Evolutionary conservation across 805 yeast genomes (phyloP).

Genomic region (Candida germanica): DNA sequence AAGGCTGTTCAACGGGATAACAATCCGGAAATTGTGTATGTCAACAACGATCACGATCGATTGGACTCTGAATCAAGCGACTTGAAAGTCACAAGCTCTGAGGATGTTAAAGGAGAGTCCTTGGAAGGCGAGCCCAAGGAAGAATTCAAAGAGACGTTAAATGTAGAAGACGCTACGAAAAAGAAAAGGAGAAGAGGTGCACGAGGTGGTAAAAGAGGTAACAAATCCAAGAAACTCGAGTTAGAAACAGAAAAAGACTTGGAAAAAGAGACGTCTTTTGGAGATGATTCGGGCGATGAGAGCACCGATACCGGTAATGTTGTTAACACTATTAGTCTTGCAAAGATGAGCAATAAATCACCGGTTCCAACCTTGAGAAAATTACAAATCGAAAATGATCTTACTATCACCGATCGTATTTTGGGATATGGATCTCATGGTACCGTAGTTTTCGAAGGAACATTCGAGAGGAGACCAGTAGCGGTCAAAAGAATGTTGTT

Average conservation of each 20-base stretch:
- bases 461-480: conserved; percentile 88
- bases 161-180: conserved; percentile 16
- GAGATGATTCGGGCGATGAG: background rate
- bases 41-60: background rate
- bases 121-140: conserved; percentile 7
- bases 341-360: conserved; percentile 18
- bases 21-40: background rate
- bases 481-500: conserved; percentile 93
- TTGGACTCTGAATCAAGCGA: background rate
- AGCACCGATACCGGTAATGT: background rate
- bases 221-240: conserved; percentile 36
- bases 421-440: conserved; percentile 97
- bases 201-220: conserved; percentile 72
- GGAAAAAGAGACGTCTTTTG: conserved; percentile 10
- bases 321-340: conserved; percentile 27
- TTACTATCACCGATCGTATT: conserved; percentile 67
- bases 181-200: conserved; percentile 80
- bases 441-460: conserved; percentile 88
- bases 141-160: background rate
- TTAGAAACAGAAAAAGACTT: conserved; percentile 4
- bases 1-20: conserved; percentile 1
- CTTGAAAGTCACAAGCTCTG: conserved; percentile 2
- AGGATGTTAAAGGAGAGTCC: background rate
- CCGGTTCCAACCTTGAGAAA: conserved; percentile 23
- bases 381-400: conserved; percentile 45